Evolutionary conservation across 495 filamentous ascomycete genomes (phyloP), one percentile per base, ranked within the genome.

Genomic region (Trichoderma virens): DNA sequence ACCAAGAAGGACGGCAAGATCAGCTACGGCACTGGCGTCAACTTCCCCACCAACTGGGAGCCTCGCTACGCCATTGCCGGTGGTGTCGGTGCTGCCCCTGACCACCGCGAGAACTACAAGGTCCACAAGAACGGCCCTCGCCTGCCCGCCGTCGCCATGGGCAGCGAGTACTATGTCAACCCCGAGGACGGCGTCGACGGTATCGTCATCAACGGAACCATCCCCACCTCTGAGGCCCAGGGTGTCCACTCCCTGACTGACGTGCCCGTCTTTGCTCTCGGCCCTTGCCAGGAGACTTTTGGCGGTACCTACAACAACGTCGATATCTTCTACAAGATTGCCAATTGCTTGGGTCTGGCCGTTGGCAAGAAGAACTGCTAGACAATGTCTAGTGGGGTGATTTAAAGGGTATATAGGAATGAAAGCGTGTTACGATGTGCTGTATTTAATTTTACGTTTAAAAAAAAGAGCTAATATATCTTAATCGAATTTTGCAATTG

Each of bases 221-320:
- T 91, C 65, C 82, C 87, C 0, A 79, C 82, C 27, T 68, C 72
- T 59, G 73, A 80, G 64, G 67, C 70, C 23, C 78, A 86, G 72
- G 88, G 88, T 25, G 88, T 91, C 62, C 88, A 91, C 75, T 85
- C 80, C 41, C 74, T 91, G 63, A 91, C 88, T 0, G 88, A 91
- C 70, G 88, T 91, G 54, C 86, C 88, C 0, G 86, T 91, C 13
- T 91, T 84, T 67, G 87, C 88, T 0, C 77, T 79, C 74, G 88
- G 88, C 0, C 88, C 88, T 4, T 91, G 88, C 70, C 85, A 89
- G 72, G 87, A 89, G 67, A 67, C 78, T 13, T 91, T 91, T 73
- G 83, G 82, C 3, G 88, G 88, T 61, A 83, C 85, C 3, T 89
- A 87, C 68, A 84, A 76, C 68, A 87, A 83, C 64, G 82, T 87